These are phyloP conservation scores for Leishmania mexicana DNA, from an alignment of 208 protist species.

Conservation along the genomic window DNA sequence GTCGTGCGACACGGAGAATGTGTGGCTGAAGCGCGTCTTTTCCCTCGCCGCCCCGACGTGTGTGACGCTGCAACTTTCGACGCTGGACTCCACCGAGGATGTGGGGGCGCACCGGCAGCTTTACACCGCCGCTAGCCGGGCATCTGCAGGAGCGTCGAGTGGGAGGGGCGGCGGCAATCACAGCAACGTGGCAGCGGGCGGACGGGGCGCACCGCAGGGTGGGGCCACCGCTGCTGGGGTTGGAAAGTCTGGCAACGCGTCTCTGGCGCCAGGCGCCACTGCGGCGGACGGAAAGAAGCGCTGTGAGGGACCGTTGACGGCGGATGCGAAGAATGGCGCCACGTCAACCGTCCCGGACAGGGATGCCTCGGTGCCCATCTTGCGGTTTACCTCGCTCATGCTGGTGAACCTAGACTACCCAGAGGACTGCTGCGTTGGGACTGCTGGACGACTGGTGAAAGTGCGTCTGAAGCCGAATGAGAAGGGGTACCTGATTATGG, in stretches of 20 bases:
- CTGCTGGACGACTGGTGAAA: slow-evolving; percentile 53
- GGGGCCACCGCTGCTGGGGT: slow-evolving; percentile 1
- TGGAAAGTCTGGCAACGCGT: not conserved
- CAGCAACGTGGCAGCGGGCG: not conserved
- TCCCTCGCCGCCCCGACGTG: slow-evolving; percentile 54
- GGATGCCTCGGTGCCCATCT: slow-evolving; percentile 29
- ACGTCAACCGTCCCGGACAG: not conserved
- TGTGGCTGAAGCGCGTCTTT: slow-evolving; percentile 87
- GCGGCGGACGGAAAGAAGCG: slow-evolving; percentile 7
- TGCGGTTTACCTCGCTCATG: slow-evolving; percentile 51
- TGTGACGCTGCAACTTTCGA: slow-evolving; percentile 65
- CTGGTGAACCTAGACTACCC: slow-evolving; percentile 75
- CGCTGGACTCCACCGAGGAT: slow-evolving; percentile 57
- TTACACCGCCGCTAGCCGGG: slow-evolving; percentile 18
- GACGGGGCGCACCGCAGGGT: not conserved
- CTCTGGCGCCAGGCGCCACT: not conserved
- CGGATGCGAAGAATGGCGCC: not conserved
- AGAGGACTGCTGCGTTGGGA: slow-evolving; percentile 34
- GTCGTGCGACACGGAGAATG: slow-evolving; percentile 39
- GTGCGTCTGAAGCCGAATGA: slow-evolving; percentile 67
- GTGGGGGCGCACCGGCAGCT: slow-evolving; percentile 39
- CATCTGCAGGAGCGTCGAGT: not conserved
- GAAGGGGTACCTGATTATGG: slow-evolving; percentile 81
- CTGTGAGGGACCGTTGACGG: not conserved
- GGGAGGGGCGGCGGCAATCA: slow-evolving; percentile 8